Evolutionary conservation across 2,329 filamentous ascomycete species (phyloP), one percentile per base, ranked within the genome.

Genomic region (Monosporascus sp.): DNA sequence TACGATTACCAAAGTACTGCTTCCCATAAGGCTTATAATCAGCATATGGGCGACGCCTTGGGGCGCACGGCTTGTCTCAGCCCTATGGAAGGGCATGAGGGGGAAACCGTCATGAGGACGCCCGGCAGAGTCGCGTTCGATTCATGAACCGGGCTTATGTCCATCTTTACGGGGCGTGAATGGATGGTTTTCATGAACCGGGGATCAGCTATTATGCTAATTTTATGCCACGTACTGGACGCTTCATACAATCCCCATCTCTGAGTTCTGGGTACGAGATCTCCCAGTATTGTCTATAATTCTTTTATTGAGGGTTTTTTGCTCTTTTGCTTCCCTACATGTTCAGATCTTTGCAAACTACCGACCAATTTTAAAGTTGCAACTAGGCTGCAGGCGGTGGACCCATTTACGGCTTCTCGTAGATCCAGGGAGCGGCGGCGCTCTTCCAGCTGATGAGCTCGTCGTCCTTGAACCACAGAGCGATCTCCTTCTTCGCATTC

Each of bases 401-500:
- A 8, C 34, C 38, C 31, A 56, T 66, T 71, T 78, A 79, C 60
- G 78, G 66, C 83, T 95, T 93, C 89, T 99, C 94, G 82, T 97
- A 97, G 82, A 97, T 81, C 94, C 94, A 97, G 82, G 89, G 84
- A 78, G 88, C 83, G 79, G 89, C 83, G 72, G 89, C 81, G 65
- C 81, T 80, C 84, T 94, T 93, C 85, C 89, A 97, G 78, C 72
- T 81, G 77, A 90, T 77, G 70, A 96, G 73, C 77, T 97, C 94
- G 65, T 84, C 85, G 65, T 89, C 80, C 78, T 88, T 86, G 89
- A 99, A 99, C 94, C 94, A 99, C 73, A 97, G 86, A 70, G 87
- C 88, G 73, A 99, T 99, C 84, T 99, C 94, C 89, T 97, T 97
- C 88, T 97, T 85, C 78, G 94, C 94, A 81, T 85, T 96, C 86